A percentile compares a stretch with the other conserved stretches of the same genome.
These are phyloP conservation scores for Cicer chorassanicum DNA, from an alignment of 306 rosid species.

Conservation along the genomic window DNA sequence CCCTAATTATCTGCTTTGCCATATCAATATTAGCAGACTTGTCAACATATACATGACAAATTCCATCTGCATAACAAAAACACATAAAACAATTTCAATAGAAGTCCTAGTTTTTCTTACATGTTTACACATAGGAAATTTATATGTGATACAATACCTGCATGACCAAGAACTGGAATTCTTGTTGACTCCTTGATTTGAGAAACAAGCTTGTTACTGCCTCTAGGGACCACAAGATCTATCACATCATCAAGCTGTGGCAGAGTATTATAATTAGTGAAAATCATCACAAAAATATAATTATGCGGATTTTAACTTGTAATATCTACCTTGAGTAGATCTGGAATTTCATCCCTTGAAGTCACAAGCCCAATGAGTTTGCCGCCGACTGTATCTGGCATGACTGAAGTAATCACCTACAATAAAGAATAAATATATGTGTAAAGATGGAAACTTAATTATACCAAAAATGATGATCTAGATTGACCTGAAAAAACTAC, in stretches of 20 bases:
- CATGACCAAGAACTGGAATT: slow-evolving; percentile 95
- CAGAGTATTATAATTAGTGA: slow-evolving; percentile 44
- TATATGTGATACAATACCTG: slow-evolving; percentile 58
- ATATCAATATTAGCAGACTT: slow-evolving; percentile 73
- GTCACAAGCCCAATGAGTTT: slow-evolving; percentile 88
- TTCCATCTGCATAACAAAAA: slow-evolving; percentile 67
- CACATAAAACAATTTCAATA: slow-evolving; percentile 40
- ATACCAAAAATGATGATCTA: slow-evolving; percentile 20
- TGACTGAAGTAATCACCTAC: slow-evolving; percentile 76
- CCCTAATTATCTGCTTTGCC: slow-evolving; percentile 78
- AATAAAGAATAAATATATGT: slow-evolving; percentile 36
- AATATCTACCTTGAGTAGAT: slow-evolving; percentile 78
- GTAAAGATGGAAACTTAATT: slow-evolving; percentile 19
- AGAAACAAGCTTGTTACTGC: slow-evolving; percentile 88
- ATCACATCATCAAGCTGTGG: slow-evolving; percentile 89
- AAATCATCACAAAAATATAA: slow-evolving; percentile 34
- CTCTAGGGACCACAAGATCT: slow-evolving; percentile 96
- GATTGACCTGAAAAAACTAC: slow-evolving; percentile 26
- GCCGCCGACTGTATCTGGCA: slow-evolving; percentile 70
- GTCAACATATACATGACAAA: slow-evolving; percentile 85
- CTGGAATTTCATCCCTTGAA: slow-evolving; percentile 86
- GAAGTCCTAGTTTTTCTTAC: slow-evolving; percentile 34
- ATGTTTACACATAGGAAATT: neutral
- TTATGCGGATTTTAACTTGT: slow-evolving; percentile 3
- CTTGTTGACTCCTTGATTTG: slow-evolving; percentile 86